Evolutionary conservation across 2,329 filamentous ascomycete genomes (phyloP), one percentile per base, ranked within the genome.

Genomic region (Parastagonospora nodorum): DNA sequence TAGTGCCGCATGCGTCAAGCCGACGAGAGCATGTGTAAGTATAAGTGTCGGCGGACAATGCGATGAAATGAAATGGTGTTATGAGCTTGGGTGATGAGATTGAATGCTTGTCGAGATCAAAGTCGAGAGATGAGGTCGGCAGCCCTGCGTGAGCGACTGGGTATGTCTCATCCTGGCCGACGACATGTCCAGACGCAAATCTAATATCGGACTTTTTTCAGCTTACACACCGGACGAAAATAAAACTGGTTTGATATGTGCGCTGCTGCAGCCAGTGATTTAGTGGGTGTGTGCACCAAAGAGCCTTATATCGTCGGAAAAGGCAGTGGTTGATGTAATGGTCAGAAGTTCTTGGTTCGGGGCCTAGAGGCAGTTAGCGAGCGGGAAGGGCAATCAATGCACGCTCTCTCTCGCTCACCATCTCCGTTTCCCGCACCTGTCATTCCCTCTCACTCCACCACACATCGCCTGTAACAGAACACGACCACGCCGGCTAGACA

Each of bases 391-490:
- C n/a, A n/a, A n/a, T 16, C 30, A 43, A 35, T 28, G 37, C 30
- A 33, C 30, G 41, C 30, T 32, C 31, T 31, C 41, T 27, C 41
- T 16, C 33, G 24, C 28, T 30, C 29, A 42, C 28, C 19, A 24
- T 9, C 30, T 39, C 52, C 47, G 50, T 39, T 38, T 45, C 46
- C 53, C 55, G 50, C 38, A 50, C 55, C 46, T 48, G 39, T 49
- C 45, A 41, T 53, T 45, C 43, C 47, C 53, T 51, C 42, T 57
- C 57, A 55, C 60, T 51, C 57, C 54, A 53, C 60, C 44, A 42
- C 45, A 35, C 46, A 28, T 35, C 38, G 39, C 37, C 41, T 51
- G 42, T 36, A 45, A 42, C 43, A 51, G 42, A 40, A 45, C 43
- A 44, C 57, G 42, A 57, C 45, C 19, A 40, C 42, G 37, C 49